phyloP scores from a whole-genome alignment of 2,329 filamentous ascomycete species.

The Beauveria sp. region DNA sequence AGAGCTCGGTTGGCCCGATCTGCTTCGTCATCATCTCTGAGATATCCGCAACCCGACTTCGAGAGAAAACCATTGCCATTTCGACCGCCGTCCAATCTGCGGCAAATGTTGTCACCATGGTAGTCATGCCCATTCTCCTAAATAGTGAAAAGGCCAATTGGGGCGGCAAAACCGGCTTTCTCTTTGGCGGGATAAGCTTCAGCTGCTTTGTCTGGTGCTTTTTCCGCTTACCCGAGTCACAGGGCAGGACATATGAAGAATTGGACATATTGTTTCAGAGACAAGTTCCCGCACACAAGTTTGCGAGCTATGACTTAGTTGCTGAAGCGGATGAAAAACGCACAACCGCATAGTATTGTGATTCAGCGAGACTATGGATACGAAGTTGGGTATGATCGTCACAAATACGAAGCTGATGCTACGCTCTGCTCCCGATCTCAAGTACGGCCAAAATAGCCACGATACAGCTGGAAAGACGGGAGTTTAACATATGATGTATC shows the following conservation, averaged over 20 bases:
- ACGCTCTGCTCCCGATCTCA: too few relatives aligned
- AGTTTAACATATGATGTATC: too few relatives aligned
- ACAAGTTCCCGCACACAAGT: conserved; percentile 14
- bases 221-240: conserved; percentile 20
- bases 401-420: too few relatives aligned
- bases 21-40: conserved; percentile 34
- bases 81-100: conserved; percentile 20
- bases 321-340: conserved; percentile 4
- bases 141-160: conserved; percentile 17
- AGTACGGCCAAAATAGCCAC: too few relatives aligned
- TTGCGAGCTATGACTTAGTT: conserved; percentile 12
- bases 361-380: not conserved
- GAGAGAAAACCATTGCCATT: conserved; percentile 25
- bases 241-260: conserved; percentile 19
- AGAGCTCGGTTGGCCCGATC: conserved; percentile 34
- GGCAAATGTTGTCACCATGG: conserved; percentile 16
- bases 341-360: not conserved
- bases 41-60: conserved; percentile 28
- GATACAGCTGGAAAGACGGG: too few relatives aligned
- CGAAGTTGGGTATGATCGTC: too few relatives aligned
- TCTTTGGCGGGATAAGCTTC: conserved; percentile 16
- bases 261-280: conserved; percentile 17
- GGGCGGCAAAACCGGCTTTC: conserved; percentile 18
- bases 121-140: conserved; percentile 17
- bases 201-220: conserved; percentile 16